Evolutionary conservation across 23 red algal species (phyloP).

Genomic region (Chondrus crispus): DNA sequence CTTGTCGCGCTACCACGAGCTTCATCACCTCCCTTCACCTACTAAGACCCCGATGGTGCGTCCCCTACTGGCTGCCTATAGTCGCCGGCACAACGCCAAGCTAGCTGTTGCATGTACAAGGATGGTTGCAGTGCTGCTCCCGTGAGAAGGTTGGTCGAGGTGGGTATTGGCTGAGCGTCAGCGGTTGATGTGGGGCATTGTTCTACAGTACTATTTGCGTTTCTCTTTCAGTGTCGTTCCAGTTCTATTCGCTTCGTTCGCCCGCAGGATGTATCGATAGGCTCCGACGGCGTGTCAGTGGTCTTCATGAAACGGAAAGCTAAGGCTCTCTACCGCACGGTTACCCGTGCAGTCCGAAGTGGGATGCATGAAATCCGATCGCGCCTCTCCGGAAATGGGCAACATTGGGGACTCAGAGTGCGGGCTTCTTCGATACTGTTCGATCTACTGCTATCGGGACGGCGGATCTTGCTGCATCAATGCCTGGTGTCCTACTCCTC

Average conservation of each 20-base stretch:
- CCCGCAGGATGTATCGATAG: background rate
- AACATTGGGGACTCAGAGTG: too few relatives aligned
- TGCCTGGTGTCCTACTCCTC: too few relatives aligned
- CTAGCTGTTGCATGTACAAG: background rate
- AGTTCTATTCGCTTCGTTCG: background rate
- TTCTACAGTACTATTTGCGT: background rate
- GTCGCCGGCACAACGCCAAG: background rate
- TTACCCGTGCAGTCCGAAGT: background rate
- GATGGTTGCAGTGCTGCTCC: background rate
- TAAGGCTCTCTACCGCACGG: background rate
- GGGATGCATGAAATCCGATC: background rate
- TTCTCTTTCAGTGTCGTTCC: background rate
- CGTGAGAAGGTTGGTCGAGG: background rate
- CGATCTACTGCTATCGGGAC: too few relatives aligned
- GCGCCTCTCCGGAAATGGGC: background rate
- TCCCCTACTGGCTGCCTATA: background rate
- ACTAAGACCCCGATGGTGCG: background rate
- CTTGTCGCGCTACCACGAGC: background rate
- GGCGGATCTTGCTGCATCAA: too few relatives aligned
- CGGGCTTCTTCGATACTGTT: too few relatives aligned
- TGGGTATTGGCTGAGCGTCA: background rate
- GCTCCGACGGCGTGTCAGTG: background rate
- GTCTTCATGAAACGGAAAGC: background rate
- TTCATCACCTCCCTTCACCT: background rate
- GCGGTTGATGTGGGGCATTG: background rate